Evolutionary conservation across 2,329 filamentous ascomycete species (phyloP).

Genomic region (Cordyceps cateniannulata): DNA sequence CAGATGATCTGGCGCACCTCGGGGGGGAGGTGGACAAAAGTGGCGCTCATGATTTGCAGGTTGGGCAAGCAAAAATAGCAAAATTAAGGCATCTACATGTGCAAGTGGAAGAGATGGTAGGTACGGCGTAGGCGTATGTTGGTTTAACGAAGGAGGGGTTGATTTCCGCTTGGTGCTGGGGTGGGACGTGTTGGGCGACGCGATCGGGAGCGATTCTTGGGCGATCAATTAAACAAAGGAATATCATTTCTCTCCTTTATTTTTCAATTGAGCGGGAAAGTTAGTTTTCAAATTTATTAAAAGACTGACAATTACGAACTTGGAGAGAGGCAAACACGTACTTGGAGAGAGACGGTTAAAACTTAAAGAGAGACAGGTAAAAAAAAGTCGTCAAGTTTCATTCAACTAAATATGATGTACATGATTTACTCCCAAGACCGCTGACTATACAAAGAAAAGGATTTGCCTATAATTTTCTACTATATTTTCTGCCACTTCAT

Average conservation of each 20-base stretch:
- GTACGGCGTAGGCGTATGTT: no score
- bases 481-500: neutral
- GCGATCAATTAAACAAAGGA: neutral
- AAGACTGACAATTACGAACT: no score
- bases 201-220: neutral
- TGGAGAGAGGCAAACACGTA: no score
- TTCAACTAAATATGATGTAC: slow-evolving; percentile 11
- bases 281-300: no score
- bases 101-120: neutral
- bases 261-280: no score
- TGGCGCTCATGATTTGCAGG: neutral
- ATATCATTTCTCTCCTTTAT: neutral
- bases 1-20: slow-evolving; percentile 23
- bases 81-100: neutral
- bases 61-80: no score
- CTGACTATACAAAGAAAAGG: slow-evolving; percentile 9
- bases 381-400: slow-evolving; percentile 7
- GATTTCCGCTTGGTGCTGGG: neutral
- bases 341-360: no score
- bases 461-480: neutral
- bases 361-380: neutral
- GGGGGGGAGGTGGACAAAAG: slow-evolving; percentile 18
- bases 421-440: slow-evolving; percentile 9
- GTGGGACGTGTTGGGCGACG: slow-evolving; percentile 6
- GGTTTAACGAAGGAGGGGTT: no score